Base-by-base conservation (phyloP, 2,329 filamentous ascomycete species). In the Lecanicillium sp. region DNA sequence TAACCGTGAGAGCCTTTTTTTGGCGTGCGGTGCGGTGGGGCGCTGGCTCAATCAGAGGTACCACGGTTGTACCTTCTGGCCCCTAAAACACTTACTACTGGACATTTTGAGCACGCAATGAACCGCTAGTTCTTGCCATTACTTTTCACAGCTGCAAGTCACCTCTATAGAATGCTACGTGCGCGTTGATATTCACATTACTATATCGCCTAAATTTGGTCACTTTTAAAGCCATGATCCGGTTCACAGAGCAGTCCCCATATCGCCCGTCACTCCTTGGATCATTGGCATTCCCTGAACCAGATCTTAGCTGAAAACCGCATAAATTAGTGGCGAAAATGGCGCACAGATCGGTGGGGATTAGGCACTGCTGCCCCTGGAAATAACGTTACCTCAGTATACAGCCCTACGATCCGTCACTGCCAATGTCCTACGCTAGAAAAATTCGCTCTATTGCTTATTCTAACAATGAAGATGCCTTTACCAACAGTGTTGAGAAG, bases 281-380 rank as follows among this genome's bases (percentile, higher is more conserved):
- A 17, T 17, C 30, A 32, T 17, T 32, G 4, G 13, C 30, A 17
- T 32, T 14, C 30, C 13, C 10, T 30, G n/a, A 14, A 30, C 15
- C 29, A 32, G 30, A 32, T 32, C n/a, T 32, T 13, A 17, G n/a
- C 30, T 13, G 5, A 32, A 7, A 32, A 17, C 30, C 30, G 30
- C 15, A 32, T 32, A 17, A 17, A 32, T 32, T 32, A 32, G 30
- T 32, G 30, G 30, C 15, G 30, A 32, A n/a, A 32, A 32, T 8
- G 30, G 30, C 30, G 30, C 30, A 32, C 30, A 32, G 8, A 30
- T 30, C n/a, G 29, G 30, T 17, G 14, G 30, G 30, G 19, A 32
- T 32, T 6, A 32, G 30, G 30, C 30, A 32, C 8, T 13, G 7
- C 25, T 28, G 25, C 8, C 25, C 25, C 25, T 28, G 29, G 29